Evolutionary conservation across 2,329 filamentous ascomycete species (phyloP).

Genomic region (Alternaria conjuncta): DNA sequence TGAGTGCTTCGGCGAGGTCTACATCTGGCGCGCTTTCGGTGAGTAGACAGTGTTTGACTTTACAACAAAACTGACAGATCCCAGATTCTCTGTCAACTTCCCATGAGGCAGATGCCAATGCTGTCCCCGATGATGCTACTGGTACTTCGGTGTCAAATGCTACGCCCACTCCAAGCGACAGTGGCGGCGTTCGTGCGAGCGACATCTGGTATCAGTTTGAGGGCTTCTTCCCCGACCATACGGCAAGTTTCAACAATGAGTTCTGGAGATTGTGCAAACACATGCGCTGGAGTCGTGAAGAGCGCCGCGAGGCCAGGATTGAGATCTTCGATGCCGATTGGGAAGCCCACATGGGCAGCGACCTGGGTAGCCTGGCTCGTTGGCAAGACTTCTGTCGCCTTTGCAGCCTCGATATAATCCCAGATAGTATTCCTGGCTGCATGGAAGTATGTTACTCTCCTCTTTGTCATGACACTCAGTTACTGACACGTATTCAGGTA

Average conservation of each 20-base stretch:
- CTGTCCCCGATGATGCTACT: neutral
- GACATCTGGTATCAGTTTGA: neutral
- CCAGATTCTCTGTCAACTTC: neutral
- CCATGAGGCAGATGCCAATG: neutral
- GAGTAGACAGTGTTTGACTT: neutral
- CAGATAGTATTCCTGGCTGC: conserved; percentile 6
- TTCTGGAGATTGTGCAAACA: conserved; percentile 18
- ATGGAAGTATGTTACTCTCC: neutral
- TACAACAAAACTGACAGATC: neutral
- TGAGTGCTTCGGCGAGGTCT: neutral
- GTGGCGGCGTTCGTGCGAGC: neutral
- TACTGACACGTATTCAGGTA: too few species aligned
- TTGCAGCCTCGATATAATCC: conserved; percentile 4
- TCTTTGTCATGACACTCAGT: too few species aligned
- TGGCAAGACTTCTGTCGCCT: conserved; percentile 19
- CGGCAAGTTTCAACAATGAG: conserved; percentile 11
- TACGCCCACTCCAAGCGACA: neutral
- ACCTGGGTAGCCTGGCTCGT: neutral
- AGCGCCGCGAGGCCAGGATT: neutral
- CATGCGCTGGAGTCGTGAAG: conserved; percentile 12
- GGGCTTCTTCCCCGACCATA: conserved; percentile 1
- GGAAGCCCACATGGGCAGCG: conserved; percentile 9
- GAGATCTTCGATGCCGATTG: conserved; percentile 15
- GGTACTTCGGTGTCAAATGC: neutral
- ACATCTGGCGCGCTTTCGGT: conserved; percentile 7